phyloP scores from a whole-genome alignment of 169 alveolate species.

The Eimeria zaria region DNA sequence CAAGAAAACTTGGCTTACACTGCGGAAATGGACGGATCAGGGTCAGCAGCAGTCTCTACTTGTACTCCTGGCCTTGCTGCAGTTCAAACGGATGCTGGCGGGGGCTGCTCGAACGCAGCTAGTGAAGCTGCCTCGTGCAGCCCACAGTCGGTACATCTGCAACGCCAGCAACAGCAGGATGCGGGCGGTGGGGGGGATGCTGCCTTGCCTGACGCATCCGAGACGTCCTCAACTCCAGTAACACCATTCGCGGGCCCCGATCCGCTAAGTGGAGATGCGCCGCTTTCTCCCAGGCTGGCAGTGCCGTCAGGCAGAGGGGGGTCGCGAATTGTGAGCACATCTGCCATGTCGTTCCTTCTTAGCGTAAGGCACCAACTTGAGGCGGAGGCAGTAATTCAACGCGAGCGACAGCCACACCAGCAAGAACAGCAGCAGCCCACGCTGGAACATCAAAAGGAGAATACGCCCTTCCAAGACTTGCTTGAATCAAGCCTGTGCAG shows the following conservation, averaged over 20 bases:
- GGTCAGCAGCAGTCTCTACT: not conserved
- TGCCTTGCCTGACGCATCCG: not conserved
- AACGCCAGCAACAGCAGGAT: conserved; percentile 39
- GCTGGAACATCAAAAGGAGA: not conserved
- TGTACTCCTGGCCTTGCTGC: not conserved
- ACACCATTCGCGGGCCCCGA: conserved; percentile 82
- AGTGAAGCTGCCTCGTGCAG: not conserved
- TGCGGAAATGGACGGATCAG: not conserved
- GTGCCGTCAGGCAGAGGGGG: conserved; percentile 34
- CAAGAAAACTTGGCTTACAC: not conserved
- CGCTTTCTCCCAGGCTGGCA: conserved; percentile 77
- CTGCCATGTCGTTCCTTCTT: conserved; percentile 70
- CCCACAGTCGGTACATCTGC: conserved; percentile 9
- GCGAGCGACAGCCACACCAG: not conserved
- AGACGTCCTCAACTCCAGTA: conserved; percentile 47
- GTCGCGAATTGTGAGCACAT: conserved; percentile 45
- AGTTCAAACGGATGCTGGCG: not conserved
- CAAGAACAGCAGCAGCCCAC: not conserved
- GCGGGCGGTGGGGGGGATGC: not conserved
- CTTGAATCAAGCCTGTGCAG: not conserved
- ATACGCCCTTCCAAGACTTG: not conserved
- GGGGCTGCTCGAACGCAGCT: not conserved
- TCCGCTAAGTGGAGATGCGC: conserved; percentile 80
- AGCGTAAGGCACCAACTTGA: conserved; percentile 69
- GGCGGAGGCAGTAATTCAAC: conserved; percentile 56